Evolutionary conservation across 2,329 filamentous ascomycete genomes (phyloP), one percentile per base, ranked within the genome.

Genomic region (Penicillium italicum): DNA sequence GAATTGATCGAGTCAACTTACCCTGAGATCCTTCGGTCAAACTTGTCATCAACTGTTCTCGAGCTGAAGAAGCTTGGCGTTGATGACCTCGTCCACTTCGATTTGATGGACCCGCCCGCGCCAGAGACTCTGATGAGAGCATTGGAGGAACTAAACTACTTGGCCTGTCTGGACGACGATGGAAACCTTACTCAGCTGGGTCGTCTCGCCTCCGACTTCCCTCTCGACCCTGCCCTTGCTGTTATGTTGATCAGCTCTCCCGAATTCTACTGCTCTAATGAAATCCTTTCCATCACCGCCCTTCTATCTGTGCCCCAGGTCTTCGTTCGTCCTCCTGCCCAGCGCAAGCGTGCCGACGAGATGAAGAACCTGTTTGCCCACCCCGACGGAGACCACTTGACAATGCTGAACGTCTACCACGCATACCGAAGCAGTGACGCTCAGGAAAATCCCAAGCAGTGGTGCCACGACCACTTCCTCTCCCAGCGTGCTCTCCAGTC

Each of bases 81-180:
- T 28, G 86, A 96, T 64, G 94, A 99, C 74, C 80, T 99, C 47
- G 94, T 99, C 11, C 94, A 99, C 76, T 99, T 99, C 70, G 95
- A 99, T 72, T 82, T 99, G 45, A 97, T 99, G 93, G 94, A 99
- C 67, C 94, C 94, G 24, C 94, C 94, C 0, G 93, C 95, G 1
- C 95, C 94, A 0, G 95, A 99, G 77, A 99, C 95, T 10, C 87
- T 99, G 75, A 99, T 99, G 93, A 86, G 95, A 64, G 94, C 94
- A 3, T 79, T 99, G 22, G 94, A 99, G 74, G 94, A 99, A 77
- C 85, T 99, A 54, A 99, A 99, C 76, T 99, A 97, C 72, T 83
- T 99, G 16, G 91, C 93, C 14, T 97, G 94, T 74, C 83, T 99
- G 6, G 92, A 99, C 69, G 94, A 99, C 66, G 93, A 99, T 63